phyloP scores from a whole-genome alignment of 179 eudicot genomes.

The Patellifolia procumbens region DNA sequence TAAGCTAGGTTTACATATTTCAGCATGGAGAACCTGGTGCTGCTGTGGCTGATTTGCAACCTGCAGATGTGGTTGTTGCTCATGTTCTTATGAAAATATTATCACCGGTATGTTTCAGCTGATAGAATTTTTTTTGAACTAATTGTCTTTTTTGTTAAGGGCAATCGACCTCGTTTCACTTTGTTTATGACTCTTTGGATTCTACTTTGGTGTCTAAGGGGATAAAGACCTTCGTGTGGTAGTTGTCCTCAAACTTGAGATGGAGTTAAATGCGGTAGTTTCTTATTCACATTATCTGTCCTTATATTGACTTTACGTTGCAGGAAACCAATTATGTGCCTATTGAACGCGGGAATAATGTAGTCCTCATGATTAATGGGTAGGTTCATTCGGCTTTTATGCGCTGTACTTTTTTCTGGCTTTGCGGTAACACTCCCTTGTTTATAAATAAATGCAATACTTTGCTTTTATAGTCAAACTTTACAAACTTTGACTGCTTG shows the following conservation, averaged over 20 bases:
- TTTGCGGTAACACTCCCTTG: not conserved
- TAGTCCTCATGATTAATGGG: conserved; percentile 92
- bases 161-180: not conserved
- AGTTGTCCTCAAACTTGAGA: not conserved
- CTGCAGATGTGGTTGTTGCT: conserved; percentile 79
- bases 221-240: not conserved
- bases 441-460: no score
- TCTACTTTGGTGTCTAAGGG: no score
- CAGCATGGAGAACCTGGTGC: conserved; percentile 99
- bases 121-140: not conserved
- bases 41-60: conserved; percentile 90
- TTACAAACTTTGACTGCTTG: no score
- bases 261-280: not conserved
- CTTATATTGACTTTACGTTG: conserved; percentile 24
- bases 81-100: conserved; percentile 84
- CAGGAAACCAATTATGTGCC: conserved; percentile 92
- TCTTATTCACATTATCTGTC: not conserved
- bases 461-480: not conserved
- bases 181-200: not conserved
- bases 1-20: conserved; percentile 21
- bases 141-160: not conserved
- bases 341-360: conserved; percentile 82
- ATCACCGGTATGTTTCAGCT: conserved; percentile 57
- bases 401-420: not conserved
- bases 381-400: conserved; percentile 35